Percentiles rank a stretch among this genome's conserved stretches.
These are phyloP conservation scores for Halophytophthora polymorphica DNA, from an alignment of 352 stramenopile species.

Conservation along the genomic window DNA sequence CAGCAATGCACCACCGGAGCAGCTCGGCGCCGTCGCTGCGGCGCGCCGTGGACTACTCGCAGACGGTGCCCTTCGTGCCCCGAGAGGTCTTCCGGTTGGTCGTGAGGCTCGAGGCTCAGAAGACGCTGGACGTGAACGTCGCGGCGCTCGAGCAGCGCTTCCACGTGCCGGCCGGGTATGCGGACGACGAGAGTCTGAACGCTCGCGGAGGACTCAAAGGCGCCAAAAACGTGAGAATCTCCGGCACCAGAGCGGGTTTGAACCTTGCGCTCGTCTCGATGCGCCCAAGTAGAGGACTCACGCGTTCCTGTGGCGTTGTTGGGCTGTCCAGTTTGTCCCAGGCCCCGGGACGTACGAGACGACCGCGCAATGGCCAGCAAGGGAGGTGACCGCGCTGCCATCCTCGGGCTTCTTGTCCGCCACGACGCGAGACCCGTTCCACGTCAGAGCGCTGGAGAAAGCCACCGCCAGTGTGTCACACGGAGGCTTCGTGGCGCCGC, in stretches of 20 bases:
- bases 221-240: conserved; percentile 20
- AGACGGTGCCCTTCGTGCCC: conserved; percentile 41
- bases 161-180: conserved; percentile 45
- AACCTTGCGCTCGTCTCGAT: background rate
- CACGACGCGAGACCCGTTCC: conserved; percentile 9
- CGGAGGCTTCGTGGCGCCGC: conserved; percentile 1
- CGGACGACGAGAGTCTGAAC: conserved; percentile 35
- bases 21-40: conserved; percentile 11
- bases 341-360: conserved; percentile 57
- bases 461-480: background rate
- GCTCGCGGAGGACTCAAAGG: conserved; percentile 22
- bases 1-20: conserved; percentile 7
- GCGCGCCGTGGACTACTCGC: conserved; percentile 7
- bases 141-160: conserved; percentile 52
- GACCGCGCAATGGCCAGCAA: conserved; percentile 19
- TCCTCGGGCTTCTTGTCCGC: conserved; percentile 31
- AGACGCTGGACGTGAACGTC: conserved; percentile 52
- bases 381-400: conserved; percentile 15
- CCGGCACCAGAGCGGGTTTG: background rate
- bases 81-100: conserved; percentile 71
- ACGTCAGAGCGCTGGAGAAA: background rate
- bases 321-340: conserved; percentile 29
- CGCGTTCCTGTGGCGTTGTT: too few relatives aligned
- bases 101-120: conserved; percentile 56
- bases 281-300: too few relatives aligned